phyloP scores from a whole-genome alignment of 768 basidiomycete species.

The Imleria badia region DNA sequence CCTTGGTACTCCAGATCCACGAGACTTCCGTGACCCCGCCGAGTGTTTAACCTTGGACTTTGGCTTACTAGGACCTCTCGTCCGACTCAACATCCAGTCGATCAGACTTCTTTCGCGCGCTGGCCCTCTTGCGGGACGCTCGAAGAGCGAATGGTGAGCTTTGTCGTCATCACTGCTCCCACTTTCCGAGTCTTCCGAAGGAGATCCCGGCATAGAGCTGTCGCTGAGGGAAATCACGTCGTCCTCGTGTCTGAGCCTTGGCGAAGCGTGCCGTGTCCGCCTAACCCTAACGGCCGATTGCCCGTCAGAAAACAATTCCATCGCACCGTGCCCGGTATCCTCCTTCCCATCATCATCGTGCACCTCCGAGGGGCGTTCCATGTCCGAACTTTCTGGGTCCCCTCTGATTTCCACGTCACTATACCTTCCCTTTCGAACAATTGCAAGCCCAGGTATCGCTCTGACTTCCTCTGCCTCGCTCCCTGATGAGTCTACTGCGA shows the following conservation, averaged over 20 bases:
- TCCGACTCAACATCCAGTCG: conserved; percentile 65
- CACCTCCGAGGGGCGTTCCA: conserved; percentile 13
- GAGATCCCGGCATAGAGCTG: conserved; percentile 3
- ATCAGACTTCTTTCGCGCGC: conserved; percentile 51
- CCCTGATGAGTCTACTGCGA: conserved; percentile 13
- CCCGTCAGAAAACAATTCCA: conserved; percentile 12
- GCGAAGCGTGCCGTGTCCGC: conserved; percentile 17
- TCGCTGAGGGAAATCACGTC: conserved; percentile 28
- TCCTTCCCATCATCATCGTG: not conserved
- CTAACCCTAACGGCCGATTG: conserved; percentile 21
- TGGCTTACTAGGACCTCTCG: conserved; percentile 21
- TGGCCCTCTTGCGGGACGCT: conserved; percentile 21
- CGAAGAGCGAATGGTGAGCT: conserved; percentile 37
- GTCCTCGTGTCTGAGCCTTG: not conserved
- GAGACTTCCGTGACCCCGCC: conserved; percentile 10
- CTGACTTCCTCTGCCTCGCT: conserved; percentile 39
- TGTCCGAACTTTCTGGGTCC: conserved; percentile 62
- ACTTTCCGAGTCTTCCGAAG: conserved; percentile 16
- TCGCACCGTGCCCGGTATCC: not conserved
- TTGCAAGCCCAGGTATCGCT: conserved; percentile 53
- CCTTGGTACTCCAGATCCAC: conserved; percentile 10
- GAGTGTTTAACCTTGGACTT: conserved; percentile 17
- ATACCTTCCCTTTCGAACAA: conserved; percentile 37
- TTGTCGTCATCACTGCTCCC: conserved; percentile 28
- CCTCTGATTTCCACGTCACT: conserved; percentile 49